Conservation (phyloP, 1,284 basidiomycete species). For the Moesziomyces aphidis region DNA sequence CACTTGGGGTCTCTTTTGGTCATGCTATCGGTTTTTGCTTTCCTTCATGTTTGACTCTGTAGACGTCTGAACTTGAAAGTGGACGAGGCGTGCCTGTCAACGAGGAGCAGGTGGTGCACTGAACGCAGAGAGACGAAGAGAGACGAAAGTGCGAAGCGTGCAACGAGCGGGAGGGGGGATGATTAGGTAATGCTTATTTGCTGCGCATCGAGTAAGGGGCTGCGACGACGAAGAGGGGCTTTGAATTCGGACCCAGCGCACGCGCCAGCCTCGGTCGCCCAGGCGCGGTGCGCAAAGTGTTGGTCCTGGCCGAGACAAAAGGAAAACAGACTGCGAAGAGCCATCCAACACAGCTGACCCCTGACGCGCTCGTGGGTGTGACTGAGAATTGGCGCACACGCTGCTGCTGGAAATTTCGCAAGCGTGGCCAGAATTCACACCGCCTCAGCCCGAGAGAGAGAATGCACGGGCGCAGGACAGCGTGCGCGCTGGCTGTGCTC, state of each 20-base stretch:
- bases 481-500: too few relatives aligned
- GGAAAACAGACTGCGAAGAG: not conserved
- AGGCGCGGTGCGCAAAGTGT: slow-evolving; percentile 1
- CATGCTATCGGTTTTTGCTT: not conserved
- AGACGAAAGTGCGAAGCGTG: too few relatives aligned
- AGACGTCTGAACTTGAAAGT: too few relatives aligned
- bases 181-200: slow-evolving; percentile 11
- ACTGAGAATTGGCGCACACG: slow-evolving; percentile 1
- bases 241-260: slow-evolving; percentile 13
- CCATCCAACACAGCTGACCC: not conserved
- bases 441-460: not conserved
- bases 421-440: not conserved
- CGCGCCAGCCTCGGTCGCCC: not conserved
- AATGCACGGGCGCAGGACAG: too few relatives aligned
- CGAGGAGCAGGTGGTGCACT: too few relatives aligned
- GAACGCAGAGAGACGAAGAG: too few relatives aligned
- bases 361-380: not conserved
- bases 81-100: too few relatives aligned
- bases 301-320: not conserved
- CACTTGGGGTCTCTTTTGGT: not conserved
- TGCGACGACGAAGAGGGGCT: slow-evolving; percentile 4
- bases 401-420: not conserved
- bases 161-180: not conserved
- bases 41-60: too few relatives aligned
- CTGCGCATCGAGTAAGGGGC: not conserved